Evolutionary conservation across 441 rosid genomes (phyloP).

Genomic region (Erysimum cheiri): DNA sequence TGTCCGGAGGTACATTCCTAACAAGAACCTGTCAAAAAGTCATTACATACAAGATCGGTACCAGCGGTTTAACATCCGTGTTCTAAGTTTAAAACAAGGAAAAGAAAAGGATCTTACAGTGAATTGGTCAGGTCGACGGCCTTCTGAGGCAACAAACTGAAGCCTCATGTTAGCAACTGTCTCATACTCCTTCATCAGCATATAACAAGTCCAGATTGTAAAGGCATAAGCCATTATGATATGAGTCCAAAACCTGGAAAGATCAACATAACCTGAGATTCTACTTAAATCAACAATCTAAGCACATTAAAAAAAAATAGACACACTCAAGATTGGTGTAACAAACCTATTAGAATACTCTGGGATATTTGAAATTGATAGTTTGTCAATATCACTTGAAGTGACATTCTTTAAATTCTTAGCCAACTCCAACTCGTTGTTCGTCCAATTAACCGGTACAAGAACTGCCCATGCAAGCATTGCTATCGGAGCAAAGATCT

Average conservation of each 20-base stretch:
- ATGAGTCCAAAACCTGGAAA: slow-evolving; percentile 82
- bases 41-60: not conserved
- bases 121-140: slow-evolving; percentile 90
- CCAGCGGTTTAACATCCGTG: not conserved
- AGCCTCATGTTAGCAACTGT: slow-evolving; percentile 79
- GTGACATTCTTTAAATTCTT: slow-evolving; percentile 56
- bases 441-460: slow-evolving; percentile 85
- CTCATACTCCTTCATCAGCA: slow-evolving; percentile 82
- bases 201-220: slow-evolving; percentile 90
- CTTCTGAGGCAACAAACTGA: slow-evolving; percentile 87
- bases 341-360: slow-evolving; percentile 62
- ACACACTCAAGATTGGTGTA: not conserved
- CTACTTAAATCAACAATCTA: not conserved
- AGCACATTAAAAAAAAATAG: not conserved
- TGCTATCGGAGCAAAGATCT: slow-evolving; percentile 88
- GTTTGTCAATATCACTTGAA: slow-evolving; percentile 84
- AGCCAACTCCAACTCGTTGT: slow-evolving; percentile 48
- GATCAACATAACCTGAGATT: not conserved
- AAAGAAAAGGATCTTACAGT: slow-evolving; percentile 56
- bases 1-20: slow-evolving; percentile 90
- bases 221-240: slow-evolving; percentile 85
- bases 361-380: slow-evolving; percentile 87
- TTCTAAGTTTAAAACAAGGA: not conserved
- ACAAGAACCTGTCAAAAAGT: slow-evolving; percentile 72
- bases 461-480: slow-evolving; percentile 78